phyloP scores from a whole-genome alignment of 2,329 filamentous ascomycete genomes.

The Colletotrichum sidae region DNA sequence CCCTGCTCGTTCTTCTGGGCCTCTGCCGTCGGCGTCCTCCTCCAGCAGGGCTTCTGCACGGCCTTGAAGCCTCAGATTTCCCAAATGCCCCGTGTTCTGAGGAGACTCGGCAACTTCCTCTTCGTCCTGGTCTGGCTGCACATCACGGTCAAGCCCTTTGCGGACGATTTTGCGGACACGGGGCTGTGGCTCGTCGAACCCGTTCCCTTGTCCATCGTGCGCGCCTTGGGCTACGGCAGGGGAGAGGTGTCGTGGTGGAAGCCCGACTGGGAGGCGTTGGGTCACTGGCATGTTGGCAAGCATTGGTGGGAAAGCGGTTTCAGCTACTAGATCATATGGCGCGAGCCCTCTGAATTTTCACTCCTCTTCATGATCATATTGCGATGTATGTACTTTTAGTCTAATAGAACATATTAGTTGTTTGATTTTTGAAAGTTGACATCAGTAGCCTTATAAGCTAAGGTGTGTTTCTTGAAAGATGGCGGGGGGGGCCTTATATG shows the following conservation, averaged over 20 bases:
- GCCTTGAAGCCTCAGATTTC: constrained; percentile 48
- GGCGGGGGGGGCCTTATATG: too few species aligned
- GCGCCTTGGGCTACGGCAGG: constrained; percentile 73
- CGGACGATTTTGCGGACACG: constrained; percentile 79
- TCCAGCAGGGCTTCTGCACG: constrained; percentile 62
- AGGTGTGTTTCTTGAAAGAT: too few species aligned
- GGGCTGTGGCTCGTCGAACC: constrained; percentile 87
- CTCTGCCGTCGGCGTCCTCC: constrained; percentile 73
- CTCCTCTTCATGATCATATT: constrained; percentile 11
- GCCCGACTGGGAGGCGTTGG: constrained; percentile 67
- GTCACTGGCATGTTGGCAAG: constrained; percentile 67
- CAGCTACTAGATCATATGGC: constrained; percentile 43
- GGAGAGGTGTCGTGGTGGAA: constrained; percentile 74
- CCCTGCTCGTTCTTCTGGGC: constrained; percentile 78
- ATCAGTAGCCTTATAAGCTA: too few species aligned
- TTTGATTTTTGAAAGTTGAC: too few species aligned
- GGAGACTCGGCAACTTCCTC: constrained; percentile 68
- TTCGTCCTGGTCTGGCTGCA: constrained; percentile 77
- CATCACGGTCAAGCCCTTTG: constrained; percentile 71
- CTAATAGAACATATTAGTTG: background rate
- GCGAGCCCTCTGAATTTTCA: background rate
- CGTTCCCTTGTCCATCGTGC: constrained; percentile 78
- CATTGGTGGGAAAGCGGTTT: constrained; percentile 70
- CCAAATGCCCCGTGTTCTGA: constrained; percentile 56
- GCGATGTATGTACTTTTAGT: constrained; percentile 2